Evolutionary conservation across 202 grass and related monocot genomes (phyloP), one percentile per base, ranked within the genome.

Genomic region (Setaria viridis): DNA sequence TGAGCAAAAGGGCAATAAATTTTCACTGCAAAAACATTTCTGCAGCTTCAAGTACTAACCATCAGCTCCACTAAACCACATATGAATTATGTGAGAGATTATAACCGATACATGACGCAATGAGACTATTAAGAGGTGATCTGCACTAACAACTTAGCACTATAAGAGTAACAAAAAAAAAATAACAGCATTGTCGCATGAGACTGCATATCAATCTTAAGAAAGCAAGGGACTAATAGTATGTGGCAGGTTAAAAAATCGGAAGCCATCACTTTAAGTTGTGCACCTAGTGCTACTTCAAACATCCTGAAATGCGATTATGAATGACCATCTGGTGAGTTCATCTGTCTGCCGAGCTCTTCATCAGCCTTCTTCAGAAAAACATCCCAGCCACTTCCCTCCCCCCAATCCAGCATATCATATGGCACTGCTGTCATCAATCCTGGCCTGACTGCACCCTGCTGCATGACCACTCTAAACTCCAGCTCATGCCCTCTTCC

Each of bases 361-460:
- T 84, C 62, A 21, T 92, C 93, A 57, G 93, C 93, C 60, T 92
- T 99, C 88, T 85, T 90, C 84, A 99, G 74, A 82, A 99, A 94
- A 72, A 86, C 85, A 79, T 99, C 93, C 96, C 96, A 99, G 41
- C 95, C 96, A 62, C 96, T 95, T 9, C 91, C 90, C 48, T 95
- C 82, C 7, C 90, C 92, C 82, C 88, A 95, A 91, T 96, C 90
- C 80, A 99, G 87, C 89, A 96, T 96, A 86, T 99, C 96, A 86
- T 91, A 96, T 0, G 96, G 96, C 62, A 96, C 82, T 0, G 96
- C 90, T 17, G 96, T 99, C 89, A 92, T 95, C 58, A 99, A 80
- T 56, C 96, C 93, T n/a, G 96, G 96, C 58, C 91, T 93, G 72
- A 99, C 90, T 13, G 91, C 93, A 39, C 88, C 88, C 58, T 90